Base-by-base conservation (phyloP, 352 stramenopile genomes). In the Globisporangium barbulae region DNA sequence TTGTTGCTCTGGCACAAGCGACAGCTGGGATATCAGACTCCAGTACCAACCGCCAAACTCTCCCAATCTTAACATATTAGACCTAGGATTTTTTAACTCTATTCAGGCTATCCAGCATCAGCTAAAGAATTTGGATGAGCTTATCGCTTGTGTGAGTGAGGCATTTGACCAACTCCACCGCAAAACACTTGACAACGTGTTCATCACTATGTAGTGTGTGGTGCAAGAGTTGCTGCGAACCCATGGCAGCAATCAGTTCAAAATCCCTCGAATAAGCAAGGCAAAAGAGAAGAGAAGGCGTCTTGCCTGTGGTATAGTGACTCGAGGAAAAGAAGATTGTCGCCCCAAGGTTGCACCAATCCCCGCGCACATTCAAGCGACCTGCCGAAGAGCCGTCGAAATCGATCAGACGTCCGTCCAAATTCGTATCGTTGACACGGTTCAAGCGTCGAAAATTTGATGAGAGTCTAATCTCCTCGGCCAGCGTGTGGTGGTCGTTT, bases 111-210 rank as follows among this genome's bases (percentile, higher is more conserved):
- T n/a, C n/a, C 41, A 48, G 41, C 41, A 48, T 48, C 41, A 48
- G 41, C 41, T 13, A 48, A 48, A 48, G 41, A 48, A 48, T 48
- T 48, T 48, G 41, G 41, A 48, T 48, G 41, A 48, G 41, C 17
- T 48, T 48, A 48, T 48, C 21, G 41, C 41, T 9, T 48, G 41
- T n/a, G 41, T 48, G 41, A 48, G 41, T 48, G 17, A 48, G 41
- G 41, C 41, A 15, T 49, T 49, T 49, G 42, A 49, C 4, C 42
- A 49, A 49, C 42, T 49, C 42, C 42, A 49, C 42, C 42, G 6
- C 42, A 19, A 49, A 49, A 49, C 42, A 13, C 19, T 49, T 28
- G 19, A 49, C 42, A 25, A 49, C 6, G 42, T 49, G 19, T 49
- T 25, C 10, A 5, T 49, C 10, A 49, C 42, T 9, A 49, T 49